A percentile compares a stretch with the other conserved stretches of the same genome.
phyloP scores from a whole-genome alignment of 2,329 filamentous ascomycete species.

The Ophiostoma sp. region DNA sequence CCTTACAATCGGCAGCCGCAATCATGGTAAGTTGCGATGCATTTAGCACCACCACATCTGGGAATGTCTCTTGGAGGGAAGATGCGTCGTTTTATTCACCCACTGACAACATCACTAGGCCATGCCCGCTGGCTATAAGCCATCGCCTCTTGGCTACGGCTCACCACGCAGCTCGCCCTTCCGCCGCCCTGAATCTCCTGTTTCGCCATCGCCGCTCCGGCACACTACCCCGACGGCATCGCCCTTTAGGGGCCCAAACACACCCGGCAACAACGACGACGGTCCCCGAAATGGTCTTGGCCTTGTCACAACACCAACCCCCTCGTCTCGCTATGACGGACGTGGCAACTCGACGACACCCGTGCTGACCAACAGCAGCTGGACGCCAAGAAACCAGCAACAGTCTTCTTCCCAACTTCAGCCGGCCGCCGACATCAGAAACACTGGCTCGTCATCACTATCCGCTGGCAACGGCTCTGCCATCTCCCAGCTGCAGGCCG shows the following conservation, averaged over 20 bases:
- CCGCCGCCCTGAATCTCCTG: slow-evolving; percentile 61
- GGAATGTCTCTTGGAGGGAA: neutral
- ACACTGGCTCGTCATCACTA: slow-evolving; percentile 36
- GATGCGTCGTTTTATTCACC: neutral
- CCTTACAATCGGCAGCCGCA: neutral
- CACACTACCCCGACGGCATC: slow-evolving; percentile 65
- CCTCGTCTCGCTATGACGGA: slow-evolving; percentile 42
- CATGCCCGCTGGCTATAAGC: slow-evolving; percentile 63
- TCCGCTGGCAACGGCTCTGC: slow-evolving; percentile 48
- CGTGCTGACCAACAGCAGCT: slow-evolving; percentile 42
- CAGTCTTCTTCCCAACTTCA: slow-evolving; percentile 34
- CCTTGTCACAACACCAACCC: slow-evolving; percentile 8
- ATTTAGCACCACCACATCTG: neutral
- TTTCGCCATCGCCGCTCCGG: slow-evolving; percentile 65
- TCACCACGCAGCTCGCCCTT: slow-evolving; percentile 68
- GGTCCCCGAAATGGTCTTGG: neutral
- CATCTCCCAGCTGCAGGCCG: slow-evolving; percentile 72
- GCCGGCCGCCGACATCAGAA: slow-evolving; percentile 41
- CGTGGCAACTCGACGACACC: slow-evolving; percentile 44
- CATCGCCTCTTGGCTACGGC: slow-evolving; percentile 70
- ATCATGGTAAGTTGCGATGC: neutral
- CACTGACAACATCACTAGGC: slow-evolving; percentile 41
- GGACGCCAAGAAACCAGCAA: slow-evolving; percentile 40
- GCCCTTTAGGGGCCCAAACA: slow-evolving; percentile 49
- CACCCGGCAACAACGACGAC: slow-evolving; percentile 40